Evolutionary conservation across 306 rosid genomes (phyloP), one percentile per base, ranked within the genome.

Genomic region (Neltuma alba): DNA sequence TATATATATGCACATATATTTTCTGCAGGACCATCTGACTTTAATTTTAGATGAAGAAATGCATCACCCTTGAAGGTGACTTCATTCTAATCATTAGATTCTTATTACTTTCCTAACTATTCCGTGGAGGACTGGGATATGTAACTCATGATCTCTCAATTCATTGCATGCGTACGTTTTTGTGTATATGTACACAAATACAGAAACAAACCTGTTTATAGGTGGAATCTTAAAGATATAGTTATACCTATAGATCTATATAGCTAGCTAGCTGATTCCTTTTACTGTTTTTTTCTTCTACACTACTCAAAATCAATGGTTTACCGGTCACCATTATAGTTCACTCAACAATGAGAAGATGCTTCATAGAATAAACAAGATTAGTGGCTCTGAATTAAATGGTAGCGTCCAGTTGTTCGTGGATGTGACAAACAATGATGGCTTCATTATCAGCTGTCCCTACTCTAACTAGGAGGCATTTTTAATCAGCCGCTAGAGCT

Each of bases 1-100:
- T 83, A 23, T 76, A 18, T 20, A 7, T 20, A 50, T 50, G 16
- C 74, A 81, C 80, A 82, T 76, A 81, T 77, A n/a, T 77, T 75
- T 76, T 76, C 72, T 31, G 72, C 69, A 66, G 94, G 94, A 89
- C 94, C 92, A 84, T 88, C 31, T 50, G 82, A 64, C 87, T 86
- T 87, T 81, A 87, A 80, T 86, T 86, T 58, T 70, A 70, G 86
- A 79, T 72, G 36, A 64, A 42, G 79, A 79, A 66, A 81, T 80
- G 63, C 76, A 66, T 77, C 81, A 81, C 88, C 81, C 71, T 58
- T 64, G 79, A 72, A 33, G 45, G 44, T 71, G 75, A 82, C 85
- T 76, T 52, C 48, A 50, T 31, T 34, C 50, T 42, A 65, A 65
- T 65, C 44, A 75, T 68, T 67, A 57, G 13, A 55, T 44, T 77